Evolutionary conservation across 1,284 basidiomycete genomes (phyloP), one percentile per base, ranked within the genome.

Genomic region (Ustilago sp.): DNA sequence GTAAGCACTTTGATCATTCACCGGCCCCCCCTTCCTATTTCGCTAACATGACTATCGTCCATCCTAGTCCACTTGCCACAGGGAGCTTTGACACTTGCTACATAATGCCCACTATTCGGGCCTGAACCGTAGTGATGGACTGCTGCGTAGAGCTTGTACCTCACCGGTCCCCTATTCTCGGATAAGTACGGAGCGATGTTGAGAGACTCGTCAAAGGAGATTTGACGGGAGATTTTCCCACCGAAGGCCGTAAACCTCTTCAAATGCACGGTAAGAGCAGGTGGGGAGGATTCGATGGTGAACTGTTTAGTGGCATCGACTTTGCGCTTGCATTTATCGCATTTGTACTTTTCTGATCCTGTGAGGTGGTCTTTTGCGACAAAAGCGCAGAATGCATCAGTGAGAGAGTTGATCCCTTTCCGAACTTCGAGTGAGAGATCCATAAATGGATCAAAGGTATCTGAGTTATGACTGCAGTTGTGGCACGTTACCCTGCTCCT

Each of bases 331-430:
- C 95, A 97, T 84, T 93, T 94, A 86, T 99, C 96, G 87, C 97
- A 99, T 85, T 95, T 94, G 88, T 99, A 99, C 88, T 97, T 97
- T 89, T 99, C 94, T 6, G 92, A 90, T 0, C 96, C 97, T 67
- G 91, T 93, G 60, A 99, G 87, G 77, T 90, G 88, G 83, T 99
- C 97, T 57, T 93, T 88, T 19, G 91, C 91, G 23, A 93, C 90
- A 82, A 98, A 98, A 74, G 91, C 92, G 47, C 90, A 89, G 74
- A 99, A 88, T 11, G 95, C 94, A 19, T 93, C 91, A 81, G 89
- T 90, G 52, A 99, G 83, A 3, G 89, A 89, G 61, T 88, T 88
- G 53, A 89, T 89, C 51, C 89, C 90, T 68, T 90, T 89, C n/a
- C 79, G 65, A 15, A 85, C 72, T 55, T 85, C 84, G 4, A 85